These are phyloP conservation scores for Cyberlindnera mycetangii DNA, from an alignment of 805 yeast species.

Conservation along the genomic window DNA sequence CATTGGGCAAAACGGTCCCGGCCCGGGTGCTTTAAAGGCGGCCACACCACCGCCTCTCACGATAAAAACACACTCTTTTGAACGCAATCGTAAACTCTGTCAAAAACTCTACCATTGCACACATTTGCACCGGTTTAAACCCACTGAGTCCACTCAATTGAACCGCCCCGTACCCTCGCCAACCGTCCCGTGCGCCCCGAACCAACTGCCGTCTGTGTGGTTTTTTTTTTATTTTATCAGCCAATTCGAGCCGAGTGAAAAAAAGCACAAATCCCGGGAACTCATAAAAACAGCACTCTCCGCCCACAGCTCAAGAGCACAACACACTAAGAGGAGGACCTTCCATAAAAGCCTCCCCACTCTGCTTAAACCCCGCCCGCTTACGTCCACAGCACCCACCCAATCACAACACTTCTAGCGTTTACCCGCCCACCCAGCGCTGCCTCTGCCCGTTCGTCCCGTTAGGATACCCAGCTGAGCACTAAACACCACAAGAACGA, in stretches of 20 bases:
- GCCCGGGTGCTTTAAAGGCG: not conserved
- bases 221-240: constrained; percentile 12
- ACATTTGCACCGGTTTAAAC: too few relatives aligned
- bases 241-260: constrained; percentile 25
- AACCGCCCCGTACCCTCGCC: too few relatives aligned
- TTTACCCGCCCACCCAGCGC: too few relatives aligned
- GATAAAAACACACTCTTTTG: not conserved
- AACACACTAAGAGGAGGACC: not conserved
- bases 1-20: constrained; percentile 1
- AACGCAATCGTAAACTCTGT: too few relatives aligned
- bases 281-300: not conserved
- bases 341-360: not conserved
- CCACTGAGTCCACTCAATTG: not conserved
- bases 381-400: too few relatives aligned
- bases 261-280: constrained; percentile 12
- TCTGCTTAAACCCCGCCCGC: not conserved
- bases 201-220: not conserved
- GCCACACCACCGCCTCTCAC: not conserved
- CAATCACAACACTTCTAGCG: too few relatives aligned
- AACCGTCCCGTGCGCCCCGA: too few relatives aligned
- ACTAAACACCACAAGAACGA: too few relatives aligned
- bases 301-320: too few relatives aligned
- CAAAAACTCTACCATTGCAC: too few relatives aligned
- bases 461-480: too few relatives aligned
- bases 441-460: too few relatives aligned